Conservation (phyloP, 179 eudicot genomes). For the Beta corolliflora region DNA sequence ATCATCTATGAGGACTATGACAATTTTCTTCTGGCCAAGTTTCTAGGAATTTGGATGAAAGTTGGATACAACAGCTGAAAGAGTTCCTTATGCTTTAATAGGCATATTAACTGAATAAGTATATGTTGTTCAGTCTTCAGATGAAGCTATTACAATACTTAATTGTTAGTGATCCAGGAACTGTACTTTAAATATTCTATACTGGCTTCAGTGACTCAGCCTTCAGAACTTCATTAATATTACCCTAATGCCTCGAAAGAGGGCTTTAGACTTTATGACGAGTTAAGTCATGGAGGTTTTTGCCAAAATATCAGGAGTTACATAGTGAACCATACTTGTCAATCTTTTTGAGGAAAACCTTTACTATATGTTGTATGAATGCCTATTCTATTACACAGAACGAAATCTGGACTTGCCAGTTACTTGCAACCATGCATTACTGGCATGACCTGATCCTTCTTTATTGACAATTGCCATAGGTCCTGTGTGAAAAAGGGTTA, state of each 20-base stretch:
- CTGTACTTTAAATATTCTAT: not conserved
- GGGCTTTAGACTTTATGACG: not conserved
- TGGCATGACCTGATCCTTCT: constrained; percentile 4
- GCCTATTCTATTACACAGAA: not conserved
- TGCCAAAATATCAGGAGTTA: not conserved
- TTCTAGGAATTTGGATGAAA: not conserved
- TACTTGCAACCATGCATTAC: not conserved
- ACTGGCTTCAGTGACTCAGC: not conserved
- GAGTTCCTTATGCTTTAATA: constrained; percentile 1
- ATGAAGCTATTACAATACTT: not conserved
- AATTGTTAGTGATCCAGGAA: not conserved
- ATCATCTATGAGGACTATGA: not conserved
- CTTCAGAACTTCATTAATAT: not conserved
- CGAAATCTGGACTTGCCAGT: not conserved
- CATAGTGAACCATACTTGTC: not conserved
- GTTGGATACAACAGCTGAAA: not conserved
- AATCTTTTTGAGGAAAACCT: not conserved
- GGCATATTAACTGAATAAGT: not conserved
- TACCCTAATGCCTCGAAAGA: too few species aligned
- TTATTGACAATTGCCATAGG: constrained; percentile 36
- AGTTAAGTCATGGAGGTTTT: not conserved
- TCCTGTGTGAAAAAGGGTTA: constrained; percentile 96
- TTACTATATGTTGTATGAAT: not conserved
- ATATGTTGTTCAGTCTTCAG: not conserved
- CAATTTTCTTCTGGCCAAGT: not conserved